These are phyloP conservation scores for Trichoderma koningiopsis DNA, from an alignment of 2,329 filamentous ascomycete genomes.

Conservation along the genomic window DNA sequence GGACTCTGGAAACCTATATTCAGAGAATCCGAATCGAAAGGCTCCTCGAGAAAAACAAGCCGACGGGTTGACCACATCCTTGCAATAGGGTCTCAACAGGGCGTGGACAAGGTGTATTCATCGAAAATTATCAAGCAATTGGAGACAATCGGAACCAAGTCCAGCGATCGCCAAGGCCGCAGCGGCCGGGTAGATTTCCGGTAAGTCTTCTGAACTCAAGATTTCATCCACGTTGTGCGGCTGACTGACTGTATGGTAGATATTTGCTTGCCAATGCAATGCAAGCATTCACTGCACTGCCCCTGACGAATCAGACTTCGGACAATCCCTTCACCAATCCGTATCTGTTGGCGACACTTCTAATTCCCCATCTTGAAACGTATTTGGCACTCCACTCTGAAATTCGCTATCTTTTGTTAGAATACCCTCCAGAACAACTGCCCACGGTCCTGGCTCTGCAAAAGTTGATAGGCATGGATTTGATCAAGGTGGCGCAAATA, in stretches of 20 bases:
- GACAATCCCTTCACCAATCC: constrained; percentile 59
- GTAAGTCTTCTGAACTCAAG: constrained; percentile 42
- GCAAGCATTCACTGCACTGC: constrained; percentile 58
- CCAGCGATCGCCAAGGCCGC: constrained; percentile 49
- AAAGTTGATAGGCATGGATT: constrained; percentile 55
- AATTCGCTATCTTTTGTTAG: constrained; percentile 59
- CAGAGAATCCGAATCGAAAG: constrained; percentile 39
- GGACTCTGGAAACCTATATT: constrained; percentile 58
- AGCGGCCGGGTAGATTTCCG: constrained; percentile 62
- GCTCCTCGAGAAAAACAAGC: constrained; percentile 36
- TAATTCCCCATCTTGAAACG: constrained; percentile 62
- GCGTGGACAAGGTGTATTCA: constrained; percentile 54
- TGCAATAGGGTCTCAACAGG: constrained; percentile 59
- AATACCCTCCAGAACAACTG: constrained; percentile 60
- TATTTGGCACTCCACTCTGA: constrained; percentile 57
- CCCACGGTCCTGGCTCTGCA: constrained; percentile 60
- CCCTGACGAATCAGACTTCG: constrained; percentile 51
- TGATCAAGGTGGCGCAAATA: constrained; percentile 62
- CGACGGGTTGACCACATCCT: constrained; percentile 59
- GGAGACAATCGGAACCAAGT: constrained; percentile 57
- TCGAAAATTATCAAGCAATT: constrained; percentile 53
- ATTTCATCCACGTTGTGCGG: neutral
- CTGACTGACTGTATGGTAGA: constrained; percentile 39
- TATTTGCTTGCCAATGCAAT: constrained; percentile 63
- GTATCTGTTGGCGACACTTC: constrained; percentile 56